Evolutionary conservation across 2,329 filamentous ascomycete genomes (phyloP), one percentile per base, ranked within the genome.

Genomic region (Pseudogymnoascus pannorum): DNA sequence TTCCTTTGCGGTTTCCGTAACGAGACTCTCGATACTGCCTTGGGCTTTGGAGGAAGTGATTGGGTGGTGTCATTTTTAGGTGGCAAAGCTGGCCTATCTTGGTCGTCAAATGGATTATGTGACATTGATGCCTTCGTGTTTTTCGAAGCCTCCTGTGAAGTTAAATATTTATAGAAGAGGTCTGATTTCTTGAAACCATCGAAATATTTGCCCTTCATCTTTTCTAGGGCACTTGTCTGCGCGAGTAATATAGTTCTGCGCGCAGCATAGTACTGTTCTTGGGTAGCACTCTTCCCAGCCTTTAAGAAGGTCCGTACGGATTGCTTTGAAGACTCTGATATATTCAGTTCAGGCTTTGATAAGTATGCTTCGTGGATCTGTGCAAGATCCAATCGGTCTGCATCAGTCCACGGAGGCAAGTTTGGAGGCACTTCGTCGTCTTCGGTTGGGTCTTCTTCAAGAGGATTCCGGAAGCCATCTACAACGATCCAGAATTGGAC

Each of bases 401-500:
- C 87, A 26, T 92, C 85, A 1, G 86, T 88, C 89, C 92, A 97
- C 59, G 85, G 82, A 2, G 82, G 78, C 16, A 88, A 74, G 26
- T 79, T 81, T 1, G 85, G 77, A 2, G 87, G 83, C 1, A 84
- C 73, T 58, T 87, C 76, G 57, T 74, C 70, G 16, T 72, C 86
- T 63, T 94, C 89, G 18, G 87, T 87, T 35, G 87, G 87, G 68
- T 90, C 88, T 66, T 93, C 90, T 74, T 99, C 94, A 2, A 99
- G 77, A 0, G 94, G 95, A 68, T 95, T 96, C 42, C 95, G 88
- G 68, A 97, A 91, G 0, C 94, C 93, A 75, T 99, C 94, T 5
- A 97, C 94, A 2, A 97, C 94, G 40, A 99, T 87, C 92, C 93
- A 99, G 74, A 97, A 99, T 70, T 99, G 94, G 5, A 99, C 92